Evolutionary conservation across 345 rosid genomes (phyloP).

Genomic region (Raphanus sativus): DNA sequence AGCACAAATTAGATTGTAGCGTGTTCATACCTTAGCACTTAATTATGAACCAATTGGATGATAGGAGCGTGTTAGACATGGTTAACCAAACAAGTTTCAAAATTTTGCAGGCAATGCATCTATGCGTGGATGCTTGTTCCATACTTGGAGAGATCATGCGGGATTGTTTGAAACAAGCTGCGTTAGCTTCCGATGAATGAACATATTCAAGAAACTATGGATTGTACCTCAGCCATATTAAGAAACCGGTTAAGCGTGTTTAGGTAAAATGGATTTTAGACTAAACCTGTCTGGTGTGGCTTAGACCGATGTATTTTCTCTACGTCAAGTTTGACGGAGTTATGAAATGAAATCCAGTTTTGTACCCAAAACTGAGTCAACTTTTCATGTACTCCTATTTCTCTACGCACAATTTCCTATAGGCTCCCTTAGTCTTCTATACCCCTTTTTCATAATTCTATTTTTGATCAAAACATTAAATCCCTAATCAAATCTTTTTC

Average conservation of each 20-base stretch:
- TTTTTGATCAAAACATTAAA: too few relatives aligned
- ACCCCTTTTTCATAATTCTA: too few relatives aligned
- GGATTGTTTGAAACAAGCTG: conserved; percentile 72
- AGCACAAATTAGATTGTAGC: background rate
- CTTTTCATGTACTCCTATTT: too few relatives aligned
- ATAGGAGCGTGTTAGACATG: background rate
- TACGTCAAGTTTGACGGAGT: background rate
- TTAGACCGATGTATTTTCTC: background rate
- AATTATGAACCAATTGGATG: background rate
- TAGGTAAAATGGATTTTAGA: background rate
- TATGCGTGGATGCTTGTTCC: conserved; percentile 81
- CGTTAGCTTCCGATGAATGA: conserved; percentile 53
- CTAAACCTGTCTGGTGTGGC: conserved; percentile 2
- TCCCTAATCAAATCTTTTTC: too few relatives aligned
- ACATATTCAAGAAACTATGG: conserved; percentile 30
- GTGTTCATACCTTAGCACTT: background rate
- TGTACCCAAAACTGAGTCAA: conserved; percentile 1
- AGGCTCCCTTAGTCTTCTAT: too few relatives aligned
- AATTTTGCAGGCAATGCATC: conserved; percentile 81
- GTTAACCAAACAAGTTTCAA: conserved; percentile 1
- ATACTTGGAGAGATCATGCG: conserved; percentile 84
- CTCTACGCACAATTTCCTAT: too few relatives aligned
- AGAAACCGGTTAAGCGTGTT: conserved; percentile 11
- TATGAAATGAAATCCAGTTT: conserved; percentile 16
- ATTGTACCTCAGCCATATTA: conserved; percentile 19